Evolutionary conservation across 1,284 basidiomycete genomes (phyloP), one percentile per base, ranked within the genome.

Genomic region (Sporisorium iseilematis-ciliati): DNA sequence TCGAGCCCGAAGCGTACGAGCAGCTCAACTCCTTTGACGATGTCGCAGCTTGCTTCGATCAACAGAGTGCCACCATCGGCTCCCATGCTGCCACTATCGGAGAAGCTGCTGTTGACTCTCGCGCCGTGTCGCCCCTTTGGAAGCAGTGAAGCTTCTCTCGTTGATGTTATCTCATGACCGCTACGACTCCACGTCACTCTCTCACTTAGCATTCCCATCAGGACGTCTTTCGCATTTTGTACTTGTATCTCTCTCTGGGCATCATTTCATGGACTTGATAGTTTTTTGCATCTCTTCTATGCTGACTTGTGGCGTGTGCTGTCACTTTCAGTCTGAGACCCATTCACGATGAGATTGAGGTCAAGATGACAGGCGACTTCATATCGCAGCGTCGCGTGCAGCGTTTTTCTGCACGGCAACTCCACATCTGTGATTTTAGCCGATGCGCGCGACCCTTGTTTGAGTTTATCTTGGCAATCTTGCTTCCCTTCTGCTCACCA

Each of bases 61-160:
- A 45, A 23, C 54, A 65, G 6, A 60, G 58, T 31, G 35, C 29
- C 3, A 35, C 57, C 1, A 53, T 64, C 41, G 55, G 26, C 26
- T 41, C 33, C 6, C 33, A 58, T 49, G 56, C 57, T 7, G 40
- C 53, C 5, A 57, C 26, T 16, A 20, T 40, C n/a, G 42, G 18
- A 7, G 53, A 60, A 23, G 20, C 53, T 21, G 58, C 57, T 4
- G 38, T 16, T 38, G 35, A 38, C 35, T 38, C 57, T 3, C 45
- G 43, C 23, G 53, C 51, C 18, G 67, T 70, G n/a, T 70, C 67
- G 21, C 67, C 67, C 25, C 67, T 65, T 26, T 70, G 62, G 67
- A 70, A 42, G 50, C 57, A 70, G 40, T 70, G 23, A 60, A 21
- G n/a, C 21, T 3, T 26, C 26, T 26, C 8, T 21, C 29, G 18